Percentiles rank a stretch among this genome's conserved stretches.
Evolutionary conservation across 1,284 basidiomycete species (phyloP).

Genomic region (Volvariella volvacea): DNA sequence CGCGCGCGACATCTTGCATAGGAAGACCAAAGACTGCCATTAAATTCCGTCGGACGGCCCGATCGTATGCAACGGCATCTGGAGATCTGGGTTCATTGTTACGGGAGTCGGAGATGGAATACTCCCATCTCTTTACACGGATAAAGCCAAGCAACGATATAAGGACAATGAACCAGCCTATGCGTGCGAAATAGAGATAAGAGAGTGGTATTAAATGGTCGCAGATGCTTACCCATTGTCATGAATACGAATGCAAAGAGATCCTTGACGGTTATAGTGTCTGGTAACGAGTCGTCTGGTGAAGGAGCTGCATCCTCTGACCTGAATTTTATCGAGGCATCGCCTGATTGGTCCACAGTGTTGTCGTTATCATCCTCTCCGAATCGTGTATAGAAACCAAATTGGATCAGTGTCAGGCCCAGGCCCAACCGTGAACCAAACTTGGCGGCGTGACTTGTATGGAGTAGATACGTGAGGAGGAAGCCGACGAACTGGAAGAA

Average conservation of each 20-base stretch:
- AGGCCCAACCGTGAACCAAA: conserved; percentile 92
- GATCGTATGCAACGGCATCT: conserved; percentile 41
- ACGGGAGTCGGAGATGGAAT: conserved; percentile 25
- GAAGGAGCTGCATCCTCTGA: conserved; percentile 6
- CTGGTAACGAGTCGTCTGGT: conserved; percentile 9
- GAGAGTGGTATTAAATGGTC: not conserved
- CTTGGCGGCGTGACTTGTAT: conserved; percentile 93
- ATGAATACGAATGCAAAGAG: conserved; percentile 91
- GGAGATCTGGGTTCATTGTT: conserved; percentile 25
- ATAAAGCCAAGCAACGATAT: conserved; percentile 77
- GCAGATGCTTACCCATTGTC: conserved; percentile 63
- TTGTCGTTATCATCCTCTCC: conserved; percentile 18
- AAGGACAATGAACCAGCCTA: conserved; percentile 85
- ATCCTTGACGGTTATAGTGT: conserved; percentile 45
- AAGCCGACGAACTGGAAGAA: conserved; percentile 98
- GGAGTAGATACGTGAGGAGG: conserved; percentile 88
- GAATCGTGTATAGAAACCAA: conserved; percentile 58
- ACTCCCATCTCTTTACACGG: conserved; percentile 79
- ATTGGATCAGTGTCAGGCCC: conserved; percentile 91
- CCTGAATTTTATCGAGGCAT: conserved; percentile 7
- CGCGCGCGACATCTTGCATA: conserved; percentile 14
- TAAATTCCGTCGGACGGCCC: conserved; percentile 38
- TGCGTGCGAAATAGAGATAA: conserved; percentile 6
- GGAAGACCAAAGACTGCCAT: conserved; percentile 41
- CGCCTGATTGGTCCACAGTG: not conserved